These are phyloP conservation scores for Microdochium trichocladiopsis DNA, from an alignment of 2,329 filamentous ascomycete species.

Conservation along the genomic window DNA sequence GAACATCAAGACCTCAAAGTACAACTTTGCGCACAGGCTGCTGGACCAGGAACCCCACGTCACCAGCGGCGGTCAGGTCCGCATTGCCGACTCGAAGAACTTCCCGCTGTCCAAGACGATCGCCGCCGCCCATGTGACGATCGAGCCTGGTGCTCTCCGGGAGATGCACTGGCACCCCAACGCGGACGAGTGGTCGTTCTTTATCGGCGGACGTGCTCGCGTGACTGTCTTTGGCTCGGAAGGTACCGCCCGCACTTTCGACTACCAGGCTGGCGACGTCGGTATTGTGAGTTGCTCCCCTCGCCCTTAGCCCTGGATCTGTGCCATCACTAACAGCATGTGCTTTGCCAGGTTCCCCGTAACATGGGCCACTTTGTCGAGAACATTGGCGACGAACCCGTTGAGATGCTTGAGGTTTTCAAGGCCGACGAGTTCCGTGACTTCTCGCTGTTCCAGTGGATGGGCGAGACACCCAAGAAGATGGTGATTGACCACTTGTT, in stretches of 20 bases:
- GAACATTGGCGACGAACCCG: slow-evolving; percentile 68
- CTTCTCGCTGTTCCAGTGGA: slow-evolving; percentile 69
- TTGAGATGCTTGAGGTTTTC: slow-evolving; percentile 74
- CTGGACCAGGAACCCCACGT: slow-evolving; percentile 60
- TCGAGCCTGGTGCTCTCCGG: slow-evolving; percentile 64
- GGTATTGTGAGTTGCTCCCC: slow-evolving; percentile 44
- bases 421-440: slow-evolving; percentile 64
- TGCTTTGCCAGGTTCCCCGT: slow-evolving; percentile 39
- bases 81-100: slow-evolving; percentile 69
- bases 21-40: slow-evolving; percentile 65
- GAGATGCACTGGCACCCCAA: slow-evolving; percentile 82
- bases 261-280: slow-evolving; percentile 68
- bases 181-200: slow-evolving; percentile 77
- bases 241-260: slow-evolving; percentile 64
- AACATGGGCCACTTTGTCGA: slow-evolving; percentile 81
- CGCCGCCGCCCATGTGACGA: slow-evolving; percentile 64
- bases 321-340: not conserved
- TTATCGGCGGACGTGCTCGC: slow-evolving; percentile 63
- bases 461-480: slow-evolving; percentile 62
- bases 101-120: slow-evolving; percentile 69
- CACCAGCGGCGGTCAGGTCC: slow-evolving; percentile 62
- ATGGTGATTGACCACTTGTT: slow-evolving; percentile 63
- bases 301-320: not conserved
- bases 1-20: slow-evolving; percentile 58
- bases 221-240: slow-evolving; percentile 69